A percentile compares a stretch with the other conserved stretches of the same genome.
Conservation (phyloP, 345 rosid species). For the Euclidium syriacum region DNA sequence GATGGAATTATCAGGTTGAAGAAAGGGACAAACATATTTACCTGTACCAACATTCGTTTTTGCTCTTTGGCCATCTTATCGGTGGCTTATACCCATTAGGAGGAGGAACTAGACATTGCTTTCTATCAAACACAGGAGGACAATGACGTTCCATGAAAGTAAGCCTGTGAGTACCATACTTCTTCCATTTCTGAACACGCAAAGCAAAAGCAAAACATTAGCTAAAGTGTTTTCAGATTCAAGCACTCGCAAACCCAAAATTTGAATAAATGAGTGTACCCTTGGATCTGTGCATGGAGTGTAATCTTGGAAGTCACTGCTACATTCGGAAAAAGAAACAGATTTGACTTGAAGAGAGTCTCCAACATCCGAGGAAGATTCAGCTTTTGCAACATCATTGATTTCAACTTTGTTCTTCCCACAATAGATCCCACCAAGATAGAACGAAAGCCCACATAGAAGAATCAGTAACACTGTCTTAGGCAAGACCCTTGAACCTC, state of each 20-base stretch:
- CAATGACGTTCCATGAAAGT: conserved; percentile 96
- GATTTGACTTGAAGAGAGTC: conserved; percentile 54
- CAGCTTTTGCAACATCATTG: conserved; percentile 36
- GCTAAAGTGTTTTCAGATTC: not conserved
- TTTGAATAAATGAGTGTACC: conserved; percentile 32
- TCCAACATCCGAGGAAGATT: conserved; percentile 39
- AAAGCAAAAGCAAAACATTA: not conserved
- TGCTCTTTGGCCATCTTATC: conserved; percentile 92
- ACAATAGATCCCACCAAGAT: conserved; percentile 79
- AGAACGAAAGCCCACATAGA: conserved; percentile 80
- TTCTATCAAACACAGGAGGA: conserved; percentile 81
- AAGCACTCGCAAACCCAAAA: not conserved
- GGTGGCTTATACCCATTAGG: conserved; percentile 97
- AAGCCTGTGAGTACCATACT: conserved; percentile 78
- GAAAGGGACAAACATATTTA: conserved; percentile 29
- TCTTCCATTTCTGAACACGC: conserved; percentile 80
- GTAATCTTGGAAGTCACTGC: conserved; percentile 78
- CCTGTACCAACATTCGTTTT: conserved; percentile 96
- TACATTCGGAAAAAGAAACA: conserved; percentile 69
- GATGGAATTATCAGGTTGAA: not conserved
- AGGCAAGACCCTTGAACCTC: conserved; percentile 43
- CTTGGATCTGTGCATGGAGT: conserved; percentile 98
- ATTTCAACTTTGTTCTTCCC: conserved; percentile 43
- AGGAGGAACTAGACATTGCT: conserved; percentile 90
- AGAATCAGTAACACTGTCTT: conserved; percentile 41